phyloP scores from a whole-genome alignment of 306 rosid species.

The Sicyos edulis region DNA sequence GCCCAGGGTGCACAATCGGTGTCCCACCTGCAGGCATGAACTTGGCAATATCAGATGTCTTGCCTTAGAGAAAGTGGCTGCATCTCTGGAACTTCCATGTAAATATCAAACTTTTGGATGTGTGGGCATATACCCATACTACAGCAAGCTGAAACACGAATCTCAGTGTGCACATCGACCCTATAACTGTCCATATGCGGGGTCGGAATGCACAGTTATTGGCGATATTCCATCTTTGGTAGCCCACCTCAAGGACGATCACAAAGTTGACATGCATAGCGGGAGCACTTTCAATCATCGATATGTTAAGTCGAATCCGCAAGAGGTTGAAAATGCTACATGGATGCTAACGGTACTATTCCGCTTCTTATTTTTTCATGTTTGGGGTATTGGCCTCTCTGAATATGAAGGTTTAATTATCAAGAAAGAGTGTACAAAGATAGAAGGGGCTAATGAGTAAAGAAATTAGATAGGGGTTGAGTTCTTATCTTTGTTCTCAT shows the following conservation, averaged over 20 bases:
- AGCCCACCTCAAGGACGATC: constrained; percentile 76
- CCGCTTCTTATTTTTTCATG: background rate
- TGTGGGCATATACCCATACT: constrained; percentile 75
- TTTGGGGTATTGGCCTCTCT: background rate
- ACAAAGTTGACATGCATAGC: constrained; percentile 94
- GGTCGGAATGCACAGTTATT: constrained; percentile 67
- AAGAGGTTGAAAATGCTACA: constrained; percentile 94
- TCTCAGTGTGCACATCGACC: constrained; percentile 72
- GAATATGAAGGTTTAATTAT: background rate
- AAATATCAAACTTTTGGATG: constrained; percentile 81
- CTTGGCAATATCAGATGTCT: constrained; percentile 93
- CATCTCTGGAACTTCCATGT: constrained; percentile 88
- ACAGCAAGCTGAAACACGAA: constrained; percentile 88
- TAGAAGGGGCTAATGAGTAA: background rate
- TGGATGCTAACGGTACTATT: constrained; percentile 74
- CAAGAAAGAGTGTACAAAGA: background rate
- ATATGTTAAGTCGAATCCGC: constrained; percentile 89
- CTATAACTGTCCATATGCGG: constrained; percentile 91
- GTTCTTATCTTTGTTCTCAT: background rate
- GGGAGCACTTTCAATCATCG: constrained; percentile 97
- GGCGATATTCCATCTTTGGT: constrained; percentile 84
- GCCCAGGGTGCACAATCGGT: constrained; percentile 90
- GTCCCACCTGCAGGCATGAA: constrained; percentile 91
- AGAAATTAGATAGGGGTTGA: background rate
- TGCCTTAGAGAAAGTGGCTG: constrained; percentile 93